Conservation (phyloP, 176 grass and related monocot species). For the Leersia perrieri region DNA sequence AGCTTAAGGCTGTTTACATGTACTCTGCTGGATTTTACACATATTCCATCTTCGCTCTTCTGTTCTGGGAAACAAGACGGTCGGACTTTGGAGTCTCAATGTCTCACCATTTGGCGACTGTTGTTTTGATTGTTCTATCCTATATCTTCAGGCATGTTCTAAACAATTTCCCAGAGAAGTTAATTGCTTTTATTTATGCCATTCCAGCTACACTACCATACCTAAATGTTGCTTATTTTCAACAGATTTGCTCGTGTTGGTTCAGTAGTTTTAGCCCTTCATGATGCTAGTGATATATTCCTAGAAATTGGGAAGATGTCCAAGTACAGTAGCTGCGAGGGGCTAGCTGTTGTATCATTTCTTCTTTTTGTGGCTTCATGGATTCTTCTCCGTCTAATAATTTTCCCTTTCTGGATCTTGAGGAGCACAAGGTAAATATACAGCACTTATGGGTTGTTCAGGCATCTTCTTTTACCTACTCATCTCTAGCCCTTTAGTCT, state of each 20-base stretch:
- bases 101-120: constrained; percentile 80
- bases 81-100: constrained; percentile 83
- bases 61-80: constrained; percentile 93
- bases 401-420: constrained; percentile 87
- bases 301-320: constrained; percentile 89
- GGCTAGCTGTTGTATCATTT: constrained; percentile 61
- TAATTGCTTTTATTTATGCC: constrained; percentile 14
- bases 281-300: constrained; percentile 92
- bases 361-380: constrained; percentile 75
- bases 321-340: constrained; percentile 80
- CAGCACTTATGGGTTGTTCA: constrained; percentile 9
- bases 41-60: constrained; percentile 89
- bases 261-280: constrained; percentile 73
- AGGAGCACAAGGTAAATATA: constrained; percentile 83
- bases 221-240: constrained; percentile 16
- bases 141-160: constrained; percentile 73
- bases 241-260: constrained; percentile 82
- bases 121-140: constrained; percentile 75
- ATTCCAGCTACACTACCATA: background rate
- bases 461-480: background rate
- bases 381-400: constrained; percentile 78
- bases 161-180: background rate
- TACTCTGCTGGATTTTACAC: constrained; percentile 94
- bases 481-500: background rate
- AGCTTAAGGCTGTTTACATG: constrained; percentile 90